phyloP scores from a whole-genome alignment of 1,139 yeast species.

The Candida tetrigidarum region DNA sequence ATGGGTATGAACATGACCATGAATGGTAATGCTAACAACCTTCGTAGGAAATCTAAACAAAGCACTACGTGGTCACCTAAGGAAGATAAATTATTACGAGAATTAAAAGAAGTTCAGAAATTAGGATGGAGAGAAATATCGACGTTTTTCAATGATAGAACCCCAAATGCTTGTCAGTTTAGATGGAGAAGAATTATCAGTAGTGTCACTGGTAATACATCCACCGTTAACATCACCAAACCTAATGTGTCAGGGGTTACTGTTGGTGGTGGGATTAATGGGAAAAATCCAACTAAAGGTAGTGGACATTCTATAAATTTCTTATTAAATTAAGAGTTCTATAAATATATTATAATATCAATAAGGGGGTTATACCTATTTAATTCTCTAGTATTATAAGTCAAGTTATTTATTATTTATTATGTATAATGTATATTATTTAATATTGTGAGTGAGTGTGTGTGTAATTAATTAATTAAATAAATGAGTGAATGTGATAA shows the following conservation, averaged over 20 bases:
- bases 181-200: constrained; percentile 50
- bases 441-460: too few relatives aligned
- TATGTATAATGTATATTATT: too few relatives aligned
- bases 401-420: too few relatives aligned
- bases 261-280: constrained; percentile 1
- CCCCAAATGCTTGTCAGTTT: constrained; percentile 53
- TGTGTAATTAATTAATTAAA: too few relatives aligned
- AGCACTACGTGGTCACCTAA: constrained; percentile 45
- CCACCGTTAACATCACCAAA: neutral
- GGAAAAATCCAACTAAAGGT: neutral
- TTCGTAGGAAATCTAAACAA: constrained; percentile 31
- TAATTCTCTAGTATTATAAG: too few relatives aligned
- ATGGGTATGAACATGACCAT: too few relatives aligned
- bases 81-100: constrained; percentile 41
- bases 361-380: too few relatives aligned
- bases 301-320: constrained; percentile 31
- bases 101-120: constrained; percentile 44
- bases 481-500: too few relatives aligned
- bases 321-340: constrained; percentile 18
- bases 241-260: neutral
- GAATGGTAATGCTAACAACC: neutral
- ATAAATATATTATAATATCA: neutral
- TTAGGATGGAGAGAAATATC: constrained; percentile 53
- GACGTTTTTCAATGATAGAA: constrained; percentile 45
- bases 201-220: constrained; percentile 18